Base-by-base conservation (phyloP, 495 filamentous ascomycete species). In the Hypoxylon intermedium region DNA sequence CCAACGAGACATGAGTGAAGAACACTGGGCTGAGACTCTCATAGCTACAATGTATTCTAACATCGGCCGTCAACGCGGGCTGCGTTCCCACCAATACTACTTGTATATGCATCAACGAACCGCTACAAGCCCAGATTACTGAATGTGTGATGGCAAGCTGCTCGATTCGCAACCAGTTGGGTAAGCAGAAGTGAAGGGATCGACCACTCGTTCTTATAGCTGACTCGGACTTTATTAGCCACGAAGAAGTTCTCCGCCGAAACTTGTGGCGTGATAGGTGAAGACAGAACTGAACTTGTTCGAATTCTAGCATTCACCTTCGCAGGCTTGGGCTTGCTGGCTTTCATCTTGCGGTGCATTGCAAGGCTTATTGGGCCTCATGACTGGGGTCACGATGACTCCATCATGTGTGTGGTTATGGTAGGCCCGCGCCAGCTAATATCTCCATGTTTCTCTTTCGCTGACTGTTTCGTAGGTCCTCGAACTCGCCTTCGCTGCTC, bases 51-150 rank as follows among this genome's bases (percentile, higher is more conserved):
- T 65, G 61, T 52, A 53, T 65, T 31, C 6, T 50, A 4, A 42
- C 50, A 4, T 51, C 40, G 45, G 33, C 45, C 31, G 21, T 18
- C 42, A 69, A 65, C n/a, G 71, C 72, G 19, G 41, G 58, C 19
- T 76, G 74, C 33, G 11, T 52, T 2, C 6, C 49, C 13, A 69
- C 64, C 21, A 72, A 76, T 56, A 53, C 59, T 16, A 68, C 71
- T 13, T 76, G 74, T 38, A 43, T 72, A 19, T 76, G 74, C 50
- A 54, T 58, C 13, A 71, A 70, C 52, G 52, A 16, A 13, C 5
- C 48, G 9, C 53, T 76, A 6, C 64, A 65, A 31, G 36, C 31
- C 9, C 30, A 64, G 9, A 62, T 75, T 33, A 65, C 69, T 24
- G 33, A 55, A 30, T 76, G 74, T 16, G 63, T 76, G 5, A 24